Evolutionary conservation across 257 asterid genomes (phyloP).

Genomic region (Jaltomata sinuosa): DNA sequence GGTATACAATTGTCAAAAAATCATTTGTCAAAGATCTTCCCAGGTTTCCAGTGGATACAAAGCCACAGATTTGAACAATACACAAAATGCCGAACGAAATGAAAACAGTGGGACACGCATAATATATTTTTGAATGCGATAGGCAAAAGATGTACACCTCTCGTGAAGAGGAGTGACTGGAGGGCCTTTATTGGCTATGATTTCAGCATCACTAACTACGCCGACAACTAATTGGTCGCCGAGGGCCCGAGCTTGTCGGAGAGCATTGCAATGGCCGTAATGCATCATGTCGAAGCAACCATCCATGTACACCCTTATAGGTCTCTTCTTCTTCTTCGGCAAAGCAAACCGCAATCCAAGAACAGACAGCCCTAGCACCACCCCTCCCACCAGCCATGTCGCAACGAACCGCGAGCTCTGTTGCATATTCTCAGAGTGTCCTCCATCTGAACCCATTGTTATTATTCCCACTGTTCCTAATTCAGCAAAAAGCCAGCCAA

Average conservation of each 20-base stretch:
- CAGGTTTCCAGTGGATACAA: not conserved
- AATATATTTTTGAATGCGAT: too few relatives aligned
- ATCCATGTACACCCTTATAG: conserved; percentile 93
- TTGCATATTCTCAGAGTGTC: conserved; percentile 21
- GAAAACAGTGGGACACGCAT: too few relatives aligned
- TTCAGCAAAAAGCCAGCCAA: not conserved
- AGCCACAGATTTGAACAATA: not conserved
- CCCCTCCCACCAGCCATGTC: conserved; percentile 62
- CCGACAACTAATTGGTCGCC: conserved; percentile 96
- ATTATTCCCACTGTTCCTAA: not conserved
- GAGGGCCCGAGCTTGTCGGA: conserved; percentile 95
- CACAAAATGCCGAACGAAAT: not conserved
- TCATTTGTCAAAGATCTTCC: not conserved
- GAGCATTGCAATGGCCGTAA: conserved; percentile 98
- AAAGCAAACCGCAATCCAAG: conserved; percentile 45
- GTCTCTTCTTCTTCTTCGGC: conserved; percentile 60
- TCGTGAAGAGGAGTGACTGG: conserved; percentile 91
- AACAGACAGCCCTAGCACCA: conserved; percentile 54
- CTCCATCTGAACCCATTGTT: conserved; percentile 40
- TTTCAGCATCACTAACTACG: conserved; percentile 90
- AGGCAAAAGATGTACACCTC: conserved; percentile 31
- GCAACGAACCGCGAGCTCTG: conserved; percentile 35
- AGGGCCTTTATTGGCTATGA: conserved; percentile 82
- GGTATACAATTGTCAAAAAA: not conserved
- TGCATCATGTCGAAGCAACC: conserved; percentile 99